Evolutionary conservation across 1,284 basidiomycete genomes (phyloP).

Genomic region (Moesziomyces globuligerus): DNA sequence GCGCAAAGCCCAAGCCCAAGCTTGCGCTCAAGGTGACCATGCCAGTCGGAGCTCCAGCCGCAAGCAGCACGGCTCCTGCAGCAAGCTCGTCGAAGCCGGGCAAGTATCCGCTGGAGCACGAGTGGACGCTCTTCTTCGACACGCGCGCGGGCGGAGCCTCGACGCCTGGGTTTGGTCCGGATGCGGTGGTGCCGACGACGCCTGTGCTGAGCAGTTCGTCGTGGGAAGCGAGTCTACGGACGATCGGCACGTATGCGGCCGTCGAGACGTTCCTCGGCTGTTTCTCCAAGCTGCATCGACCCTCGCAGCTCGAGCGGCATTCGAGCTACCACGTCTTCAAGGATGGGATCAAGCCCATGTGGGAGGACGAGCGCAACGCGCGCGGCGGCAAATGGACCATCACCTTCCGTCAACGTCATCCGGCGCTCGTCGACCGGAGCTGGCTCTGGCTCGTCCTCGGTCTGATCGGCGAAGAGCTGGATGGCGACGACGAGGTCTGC

Average conservation of each 20-base stretch:
- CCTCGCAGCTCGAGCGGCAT: constrained; percentile 84
- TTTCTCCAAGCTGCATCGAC: constrained; percentile 92
- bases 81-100: constrained; percentile 13
- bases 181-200: constrained; percentile 79
- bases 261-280: constrained; percentile 90
- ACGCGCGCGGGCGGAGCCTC: constrained; percentile 48
- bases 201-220: constrained; percentile 12
- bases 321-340: constrained; percentile 96
- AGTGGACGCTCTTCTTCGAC: constrained; percentile 90
- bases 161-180: constrained; percentile 72
- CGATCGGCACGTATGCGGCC: constrained; percentile 57
- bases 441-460: constrained; percentile 93
- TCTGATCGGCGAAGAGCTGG: constrained; percentile 87
- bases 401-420: constrained; percentile 82
- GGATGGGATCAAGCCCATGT: constrained; percentile 85
- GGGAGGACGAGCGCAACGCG: constrained; percentile 92
- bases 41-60: neutral
- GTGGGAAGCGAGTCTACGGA: constrained; percentile 57
- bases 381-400: constrained; percentile 93
- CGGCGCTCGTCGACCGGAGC: constrained; percentile 80
- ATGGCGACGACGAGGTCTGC: constrained; percentile 85
- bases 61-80: constrained; percentile 13
- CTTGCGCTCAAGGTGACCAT: neutral
- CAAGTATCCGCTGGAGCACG: constrained; percentile 79
- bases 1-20: neutral